phyloP scores from a whole-genome alignment of 1,284 basidiomycete genomes.

The Trichosporon sp. region DNA sequence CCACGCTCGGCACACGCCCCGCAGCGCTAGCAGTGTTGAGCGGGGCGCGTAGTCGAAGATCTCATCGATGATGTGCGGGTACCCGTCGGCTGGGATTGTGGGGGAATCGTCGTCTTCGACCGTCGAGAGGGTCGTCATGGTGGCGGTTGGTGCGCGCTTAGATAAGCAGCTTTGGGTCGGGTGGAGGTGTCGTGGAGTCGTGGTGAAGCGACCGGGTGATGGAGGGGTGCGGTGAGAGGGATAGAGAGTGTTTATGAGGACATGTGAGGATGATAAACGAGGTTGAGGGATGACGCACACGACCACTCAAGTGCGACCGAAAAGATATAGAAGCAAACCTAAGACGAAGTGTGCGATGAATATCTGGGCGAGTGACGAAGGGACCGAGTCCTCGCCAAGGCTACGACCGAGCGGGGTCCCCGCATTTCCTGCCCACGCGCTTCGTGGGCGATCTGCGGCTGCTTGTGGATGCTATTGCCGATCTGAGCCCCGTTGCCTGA shows the following conservation, averaged over 20 bases:
- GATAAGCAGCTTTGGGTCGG: too few species aligned
- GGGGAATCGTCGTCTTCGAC: not conserved
- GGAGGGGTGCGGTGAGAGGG: too few species aligned
- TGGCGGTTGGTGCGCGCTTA: too few species aligned
- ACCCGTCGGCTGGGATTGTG: not conserved
- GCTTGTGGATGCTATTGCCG: too few species aligned
- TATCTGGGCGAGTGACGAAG: not conserved
- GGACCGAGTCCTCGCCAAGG: not conserved
- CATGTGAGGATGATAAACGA: not conserved
- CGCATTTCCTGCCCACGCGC: not conserved
- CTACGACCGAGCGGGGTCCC: not conserved
- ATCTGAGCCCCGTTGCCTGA: too few species aligned
- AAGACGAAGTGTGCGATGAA: not conserved
- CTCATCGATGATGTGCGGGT: constrained; percentile 13
- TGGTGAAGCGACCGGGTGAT: too few species aligned
- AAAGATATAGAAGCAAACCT: not conserved
- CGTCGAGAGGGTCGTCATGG: not conserved
- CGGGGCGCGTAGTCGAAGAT: constrained; percentile 6
- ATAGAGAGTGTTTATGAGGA: too few species aligned
- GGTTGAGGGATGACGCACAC: too few species aligned
- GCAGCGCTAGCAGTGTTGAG: constrained; percentile 4
- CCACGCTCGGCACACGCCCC: constrained; percentile 4
- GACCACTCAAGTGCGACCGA: not conserved
- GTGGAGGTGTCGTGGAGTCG: too few species aligned
- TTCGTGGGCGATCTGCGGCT: not conserved